phyloP scores from a whole-genome alignment of 2,329 filamentous ascomycete species.

The Aureobasidium sp. region DNA sequence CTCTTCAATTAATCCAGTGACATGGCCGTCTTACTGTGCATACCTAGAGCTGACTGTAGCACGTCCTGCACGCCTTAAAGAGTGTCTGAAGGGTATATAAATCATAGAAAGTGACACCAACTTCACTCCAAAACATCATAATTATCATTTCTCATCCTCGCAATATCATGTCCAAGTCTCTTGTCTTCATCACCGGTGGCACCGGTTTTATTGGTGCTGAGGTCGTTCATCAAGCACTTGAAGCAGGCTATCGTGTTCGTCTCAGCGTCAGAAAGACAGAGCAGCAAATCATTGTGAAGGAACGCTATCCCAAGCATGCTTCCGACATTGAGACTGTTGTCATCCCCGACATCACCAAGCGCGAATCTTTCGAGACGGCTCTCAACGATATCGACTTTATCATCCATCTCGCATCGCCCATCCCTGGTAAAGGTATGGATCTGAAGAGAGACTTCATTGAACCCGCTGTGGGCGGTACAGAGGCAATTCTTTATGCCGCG shows the following conservation, averaged over 20 bases:
- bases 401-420: conserved; percentile 36
- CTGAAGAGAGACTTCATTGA: too few relatives aligned
- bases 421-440: conserved; percentile 31
- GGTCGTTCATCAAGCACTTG: conserved; percentile 26
- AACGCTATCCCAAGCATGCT: background rate
- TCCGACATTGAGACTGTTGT: conserved; percentile 24
- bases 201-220: conserved; percentile 36
- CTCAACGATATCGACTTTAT: conserved; percentile 31
- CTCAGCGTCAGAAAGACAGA: conserved; percentile 24
- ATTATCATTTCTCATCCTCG: too few relatives aligned
- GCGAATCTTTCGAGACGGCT: conserved; percentile 23
- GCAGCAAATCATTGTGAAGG: conserved; percentile 17
- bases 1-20: too few relatives aligned
- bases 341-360: conserved; percentile 25
- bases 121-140: too few relatives aligned
- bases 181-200: conserved; percentile 30
- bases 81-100: too few relatives aligned
- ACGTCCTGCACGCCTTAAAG: too few relatives aligned
- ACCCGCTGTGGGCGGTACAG: conserved; percentile 34
- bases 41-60: too few relatives aligned
- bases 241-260: conserved; percentile 27
- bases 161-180: conserved; percentile 7
- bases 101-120: too few relatives aligned
- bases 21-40: too few relatives aligned
- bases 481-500: conserved; percentile 30